A percentile compares a stretch with the other conserved stretches of the same genome.
These are phyloP conservation scores for Betula pendula DNA, from an alignment of 306 rosid species.

Conservation along the genomic window DNA sequence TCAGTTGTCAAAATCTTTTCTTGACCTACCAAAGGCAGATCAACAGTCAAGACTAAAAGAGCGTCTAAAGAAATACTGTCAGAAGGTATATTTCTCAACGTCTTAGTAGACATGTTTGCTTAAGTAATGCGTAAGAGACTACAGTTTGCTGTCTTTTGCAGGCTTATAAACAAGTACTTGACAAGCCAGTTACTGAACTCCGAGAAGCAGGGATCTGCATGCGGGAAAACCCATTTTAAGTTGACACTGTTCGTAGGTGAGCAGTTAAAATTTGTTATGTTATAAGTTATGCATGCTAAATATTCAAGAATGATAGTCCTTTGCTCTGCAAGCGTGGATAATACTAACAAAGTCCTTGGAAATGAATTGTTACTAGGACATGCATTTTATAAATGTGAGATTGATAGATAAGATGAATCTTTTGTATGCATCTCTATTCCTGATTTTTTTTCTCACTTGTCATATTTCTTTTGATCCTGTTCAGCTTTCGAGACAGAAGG, in stretches of 20 bases:
- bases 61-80: conserved; percentile 93
- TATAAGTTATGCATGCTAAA: not conserved
- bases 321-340: not conserved
- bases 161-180: conserved; percentile 93
- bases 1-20: conserved; percentile 69
- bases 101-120: conserved; percentile 28
- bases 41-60: conserved; percentile 84
- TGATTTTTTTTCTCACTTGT: conserved; percentile 27
- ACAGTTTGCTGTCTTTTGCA: conserved; percentile 39
- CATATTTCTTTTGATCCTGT: conserved; percentile 31
- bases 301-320: not conserved
- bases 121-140: conserved; percentile 34
- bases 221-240: conserved; percentile 98
- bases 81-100: conserved; percentile 60
- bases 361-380: not conserved
- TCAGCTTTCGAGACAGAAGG: conserved; percentile 95
- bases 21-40: conserved; percentile 87
- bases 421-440: conserved; percentile 9
- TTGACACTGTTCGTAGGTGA: conserved; percentile 98
- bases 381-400: not conserved
- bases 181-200: conserved; percentile 85
- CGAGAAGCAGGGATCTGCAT: conserved; percentile 99
- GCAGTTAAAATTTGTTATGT: conserved; percentile 25
- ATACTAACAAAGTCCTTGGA: not conserved
- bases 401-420: not conserved